These are phyloP conservation scores for Xerocomus spinulosus DNA, from an alignment of 768 basidiomycete genomes.

Conservation along the genomic window DNA sequence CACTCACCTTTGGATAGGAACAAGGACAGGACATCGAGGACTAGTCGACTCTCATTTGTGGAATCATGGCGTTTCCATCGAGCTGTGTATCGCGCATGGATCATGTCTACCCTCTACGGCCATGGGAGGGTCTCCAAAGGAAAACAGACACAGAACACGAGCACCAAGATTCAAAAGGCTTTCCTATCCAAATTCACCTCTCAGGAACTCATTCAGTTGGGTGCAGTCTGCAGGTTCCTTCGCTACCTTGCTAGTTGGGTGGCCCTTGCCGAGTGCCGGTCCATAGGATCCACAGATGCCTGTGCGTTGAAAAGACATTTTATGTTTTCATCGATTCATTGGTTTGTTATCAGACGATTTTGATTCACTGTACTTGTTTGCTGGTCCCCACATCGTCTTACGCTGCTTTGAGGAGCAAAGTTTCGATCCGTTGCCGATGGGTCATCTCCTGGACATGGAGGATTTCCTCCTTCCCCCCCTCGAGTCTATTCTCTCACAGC, in stretches of 20 bases:
- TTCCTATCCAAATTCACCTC: slow-evolving; percentile 16
- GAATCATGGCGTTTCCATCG: slow-evolving; percentile 14
- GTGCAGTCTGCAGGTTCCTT: slow-evolving; percentile 9
- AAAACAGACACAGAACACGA: background rate
- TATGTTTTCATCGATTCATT: background rate
- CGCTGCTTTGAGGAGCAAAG: slow-evolving; percentile 14
- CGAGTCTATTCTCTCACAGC: slow-evolving; percentile 1
- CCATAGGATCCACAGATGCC: slow-evolving; percentile 7
- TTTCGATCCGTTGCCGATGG: slow-evolving; percentile 4
- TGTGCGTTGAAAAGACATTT: slow-evolving; percentile 5
- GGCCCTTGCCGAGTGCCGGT: slow-evolving; percentile 1
- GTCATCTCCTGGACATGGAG: background rate
- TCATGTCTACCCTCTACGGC: slow-evolving; percentile 7
- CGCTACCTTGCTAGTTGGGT: slow-evolving; percentile 1
- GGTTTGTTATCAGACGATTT: slow-evolving; percentile 10
- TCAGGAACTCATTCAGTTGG: slow-evolving; percentile 16
- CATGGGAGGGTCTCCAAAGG: background rate
- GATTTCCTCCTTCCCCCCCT: slow-evolving; percentile 3
- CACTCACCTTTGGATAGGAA: slow-evolving; percentile 4
- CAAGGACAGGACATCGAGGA: slow-evolving; percentile 9
- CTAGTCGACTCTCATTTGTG: slow-evolving; percentile 10
- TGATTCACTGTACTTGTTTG: slow-evolving; percentile 9
- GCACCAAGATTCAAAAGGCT: slow-evolving; percentile 1
- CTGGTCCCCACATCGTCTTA: slow-evolving; percentile 12
- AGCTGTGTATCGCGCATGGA: slow-evolving; percentile 12